Evolutionary conservation across 805 yeast genomes (phyloP).

Genomic region (Sugiyamaella smithiae): DNA sequence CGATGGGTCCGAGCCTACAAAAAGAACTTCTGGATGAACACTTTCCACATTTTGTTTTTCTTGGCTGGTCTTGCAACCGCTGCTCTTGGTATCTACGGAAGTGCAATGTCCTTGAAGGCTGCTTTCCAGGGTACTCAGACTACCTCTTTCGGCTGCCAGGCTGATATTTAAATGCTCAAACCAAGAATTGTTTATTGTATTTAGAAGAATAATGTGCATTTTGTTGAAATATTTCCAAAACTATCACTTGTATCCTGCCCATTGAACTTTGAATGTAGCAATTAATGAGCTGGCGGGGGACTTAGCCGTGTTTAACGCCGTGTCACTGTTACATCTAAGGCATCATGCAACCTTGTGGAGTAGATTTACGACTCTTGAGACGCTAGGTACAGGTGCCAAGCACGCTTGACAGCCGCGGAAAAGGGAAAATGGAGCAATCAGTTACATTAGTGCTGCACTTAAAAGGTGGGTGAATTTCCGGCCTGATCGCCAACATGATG

Average conservation of each 20-base stretch:
- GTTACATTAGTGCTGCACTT: no score
- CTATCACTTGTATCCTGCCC: background rate
- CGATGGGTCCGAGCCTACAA: conserved; percentile 37
- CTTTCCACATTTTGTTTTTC: conserved; percentile 27
- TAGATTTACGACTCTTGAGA: no score
- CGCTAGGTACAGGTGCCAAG: no score
- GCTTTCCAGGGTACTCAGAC: conserved; percentile 18
- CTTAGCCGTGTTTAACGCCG: no score
- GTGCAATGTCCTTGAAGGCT: conserved; percentile 19
- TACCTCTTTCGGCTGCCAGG: conserved; percentile 24
- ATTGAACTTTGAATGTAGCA: no score
- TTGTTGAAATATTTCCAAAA: background rate
- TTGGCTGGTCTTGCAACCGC: conserved; percentile 35
- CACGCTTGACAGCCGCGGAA: no score
- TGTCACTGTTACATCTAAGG: no score
- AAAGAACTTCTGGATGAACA: conserved; percentile 26
- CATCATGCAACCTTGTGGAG: no score
- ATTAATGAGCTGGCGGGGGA: no score
- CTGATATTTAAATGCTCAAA: conserved; percentile 6
- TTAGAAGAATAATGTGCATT: background rate
- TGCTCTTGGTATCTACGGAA: conserved; percentile 32
- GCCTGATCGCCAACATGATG: no score
- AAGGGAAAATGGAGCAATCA: no score
- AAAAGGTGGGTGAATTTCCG: no score
- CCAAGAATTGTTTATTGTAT: background rate